A percentile compares a stretch with the other conserved stretches of the same genome.
These are phyloP conservation scores for Eutypella sp. DNA, from an alignment of 2,329 filamentous ascomycete genomes.

Conservation along the genomic window DNA sequence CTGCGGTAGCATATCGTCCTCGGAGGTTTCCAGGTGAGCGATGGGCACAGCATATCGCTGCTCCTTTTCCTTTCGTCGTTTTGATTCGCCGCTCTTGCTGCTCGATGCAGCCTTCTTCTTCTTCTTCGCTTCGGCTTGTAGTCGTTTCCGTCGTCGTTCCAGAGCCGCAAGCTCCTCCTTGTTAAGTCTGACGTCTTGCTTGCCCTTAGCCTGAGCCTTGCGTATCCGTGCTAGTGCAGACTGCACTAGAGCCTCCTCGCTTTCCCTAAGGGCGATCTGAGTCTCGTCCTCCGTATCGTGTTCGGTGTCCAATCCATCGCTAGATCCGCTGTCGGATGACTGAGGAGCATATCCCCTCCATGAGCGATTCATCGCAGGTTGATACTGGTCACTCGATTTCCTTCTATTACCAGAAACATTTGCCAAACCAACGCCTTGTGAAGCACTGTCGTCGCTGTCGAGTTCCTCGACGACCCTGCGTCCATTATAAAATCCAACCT, in stretches of 20 bases:
- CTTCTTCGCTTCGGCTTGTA: slow-evolving; percentile 40
- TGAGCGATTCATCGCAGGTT: slow-evolving; percentile 50
- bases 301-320: slow-evolving; percentile 44
- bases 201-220: slow-evolving; percentile 70
- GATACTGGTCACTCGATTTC: slow-evolving; percentile 52
- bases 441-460: slow-evolving; percentile 54
- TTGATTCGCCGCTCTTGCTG: slow-evolving; percentile 32
- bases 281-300: slow-evolving; percentile 49
- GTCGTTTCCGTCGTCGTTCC: slow-evolving; percentile 60
- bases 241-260: slow-evolving; percentile 72
- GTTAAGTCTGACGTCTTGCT: slow-evolving; percentile 73
- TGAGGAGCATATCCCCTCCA: slow-evolving; percentile 34
- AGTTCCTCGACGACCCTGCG: slow-evolving; percentile 62
- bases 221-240: slow-evolving; percentile 76
- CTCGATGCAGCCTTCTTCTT: slow-evolving; percentile 23
- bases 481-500: slow-evolving; percentile 34
- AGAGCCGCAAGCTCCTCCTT: slow-evolving; percentile 77
- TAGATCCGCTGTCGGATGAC: slow-evolving; percentile 40
- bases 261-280: slow-evolving; percentile 54
- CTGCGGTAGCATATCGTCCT: slow-evolving; percentile 33
- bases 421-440: slow-evolving; percentile 49
- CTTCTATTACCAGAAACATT: slow-evolving; percentile 39
- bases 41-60: slow-evolving; percentile 50
- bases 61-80: slow-evolving; percentile 36
- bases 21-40: slow-evolving; percentile 43